Evolutionary conservation across 208 protist genomes (phyloP), one percentile per base, ranked within the genome.

Genomic region (Endotrypanum monterogeii): DNA sequence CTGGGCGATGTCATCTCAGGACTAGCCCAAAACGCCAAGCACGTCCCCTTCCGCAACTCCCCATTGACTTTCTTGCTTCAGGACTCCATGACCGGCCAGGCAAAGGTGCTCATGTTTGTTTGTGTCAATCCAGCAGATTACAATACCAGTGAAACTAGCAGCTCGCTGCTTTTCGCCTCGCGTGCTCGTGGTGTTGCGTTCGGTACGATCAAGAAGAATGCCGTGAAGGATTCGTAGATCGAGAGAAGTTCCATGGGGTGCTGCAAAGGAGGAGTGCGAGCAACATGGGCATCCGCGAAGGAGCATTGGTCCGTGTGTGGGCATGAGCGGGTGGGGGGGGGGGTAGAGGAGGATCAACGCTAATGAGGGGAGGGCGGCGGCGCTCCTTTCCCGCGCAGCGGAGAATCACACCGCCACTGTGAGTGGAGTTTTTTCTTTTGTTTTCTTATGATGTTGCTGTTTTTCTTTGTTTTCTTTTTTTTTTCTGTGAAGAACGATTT

Each of bases 51-150:
- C 79, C 92, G 96, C 51, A 97, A 98, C 78, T 98, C 94, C 1
- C 83, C 86, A 3, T 83, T 98, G 35, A 98, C 96, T 6, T 97
- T 93, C 62, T 85, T 98, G 35, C 83, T 99, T 28, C 89, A 96
- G 73, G 91, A 96, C 76, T 97, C 93, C 16, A 97, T 97, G 85
- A 89, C 91, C n/a, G 96, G 96, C 2, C 94, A 98, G 76, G 93
- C 96, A 5, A 98, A 98, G 80, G 96, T 98, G 63, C 88, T 99
- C 50, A 97, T 99, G 95, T 99, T 98, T 75, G 94, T 94, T 32
- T 98, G 97, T 73, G 93, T 98, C 44, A 97, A 91, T 50, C 97
- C 97, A 18, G 93, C 96, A 7, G 94, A 92, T 79, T 98, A 98
- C 89, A 98, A 98, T 82, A 74, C 79, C 50, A 94, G 86, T 73